Conservation (phyloP, 495 filamentous ascomycete species). For the Talaromyces nanjingensis region DNA sequence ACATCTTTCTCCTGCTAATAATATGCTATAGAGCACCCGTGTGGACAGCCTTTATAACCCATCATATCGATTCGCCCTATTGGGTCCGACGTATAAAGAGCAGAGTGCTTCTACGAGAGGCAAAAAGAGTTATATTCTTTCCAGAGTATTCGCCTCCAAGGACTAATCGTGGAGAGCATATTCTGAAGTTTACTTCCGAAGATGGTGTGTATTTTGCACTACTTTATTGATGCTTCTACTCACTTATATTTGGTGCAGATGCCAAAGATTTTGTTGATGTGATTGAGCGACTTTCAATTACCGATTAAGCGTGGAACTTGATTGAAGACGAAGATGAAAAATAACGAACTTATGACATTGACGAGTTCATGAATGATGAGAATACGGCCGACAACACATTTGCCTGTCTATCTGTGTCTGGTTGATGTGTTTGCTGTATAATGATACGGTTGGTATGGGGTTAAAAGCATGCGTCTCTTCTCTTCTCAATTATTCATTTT, state of each 20-base stretch:
- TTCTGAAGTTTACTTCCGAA: slow-evolving; percentile 29
- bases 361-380: slow-evolving; percentile 6
- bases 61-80: slow-evolving; percentile 43
- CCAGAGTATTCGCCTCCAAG: slow-evolving; percentile 44
- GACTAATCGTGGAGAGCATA: slow-evolving; percentile 26
- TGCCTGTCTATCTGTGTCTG: neutral
- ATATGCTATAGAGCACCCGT: slow-evolving; percentile 42
- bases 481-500: neutral
- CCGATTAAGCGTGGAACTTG: neutral
- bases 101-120: slow-evolving; percentile 52
- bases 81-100: slow-evolving; percentile 49
- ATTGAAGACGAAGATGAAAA: slow-evolving; percentile 6
- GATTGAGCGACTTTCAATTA: slow-evolving; percentile 18
- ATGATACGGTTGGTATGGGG: neutral
- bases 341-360: neutral
- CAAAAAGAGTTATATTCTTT: slow-evolving; percentile 57
- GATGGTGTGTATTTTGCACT: slow-evolving; percentile 15
- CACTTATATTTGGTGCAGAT: slow-evolving; percentile 19
- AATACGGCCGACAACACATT: slow-evolving; percentile 2
- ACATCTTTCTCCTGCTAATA: neutral
- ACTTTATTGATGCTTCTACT: neutral
- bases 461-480: neutral
- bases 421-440: neutral
- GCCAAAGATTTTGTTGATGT: slow-evolving; percentile 27
- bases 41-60: slow-evolving; percentile 73